Conservation (phyloP, 352 stramenopile species). For the Peronospora farinosa region DNA sequence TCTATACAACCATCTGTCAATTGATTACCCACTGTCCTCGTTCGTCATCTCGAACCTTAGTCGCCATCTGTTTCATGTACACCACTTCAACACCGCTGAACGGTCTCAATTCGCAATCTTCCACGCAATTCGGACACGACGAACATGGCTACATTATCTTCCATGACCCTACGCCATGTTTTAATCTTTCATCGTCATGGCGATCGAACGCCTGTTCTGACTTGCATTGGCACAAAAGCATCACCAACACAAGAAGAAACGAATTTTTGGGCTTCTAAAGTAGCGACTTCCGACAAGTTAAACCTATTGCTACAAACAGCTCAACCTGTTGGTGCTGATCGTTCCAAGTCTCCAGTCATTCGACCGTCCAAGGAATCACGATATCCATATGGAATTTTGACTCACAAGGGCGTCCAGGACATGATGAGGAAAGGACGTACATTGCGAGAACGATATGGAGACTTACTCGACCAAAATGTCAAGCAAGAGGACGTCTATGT, state of each 20-base stretch:
- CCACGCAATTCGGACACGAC: slow-evolving; percentile 12
- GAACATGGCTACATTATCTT: slow-evolving; percentile 20
- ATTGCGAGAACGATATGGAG: slow-evolving; percentile 42
- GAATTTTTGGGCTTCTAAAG: slow-evolving; percentile 51
- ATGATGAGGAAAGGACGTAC: slow-evolving; percentile 58
- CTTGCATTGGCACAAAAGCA: slow-evolving; percentile 46
- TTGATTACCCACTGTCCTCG: too few species aligned
- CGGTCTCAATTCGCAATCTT: slow-evolving; percentile 22
- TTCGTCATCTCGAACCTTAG: too few species aligned
- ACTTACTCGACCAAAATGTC: slow-evolving; percentile 30
- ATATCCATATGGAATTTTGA: slow-evolving; percentile 56
- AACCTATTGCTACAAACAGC: slow-evolving; percentile 38
- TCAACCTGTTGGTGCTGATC: slow-evolving; percentile 42
- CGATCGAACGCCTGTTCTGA: slow-evolving; percentile 70
- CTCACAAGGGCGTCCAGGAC: slow-evolving; percentile 56
- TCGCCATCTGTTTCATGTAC: slow-evolving; percentile 8
- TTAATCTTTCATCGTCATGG: slow-evolving; percentile 79
- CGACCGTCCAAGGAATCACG: slow-evolving; percentile 30
- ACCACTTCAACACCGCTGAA: slow-evolving; percentile 1
- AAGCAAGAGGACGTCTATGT: slow-evolving; percentile 56
- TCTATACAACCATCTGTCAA: too few species aligned
- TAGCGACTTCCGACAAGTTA: slow-evolving; percentile 53
- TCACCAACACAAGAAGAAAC: slow-evolving; percentile 46
- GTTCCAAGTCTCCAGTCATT: slow-evolving; percentile 38
- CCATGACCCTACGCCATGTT: slow-evolving; percentile 57